A percentile compares a stretch with the other conserved stretches of the same genome.
phyloP scores from a whole-genome alignment of 768 basidiomycete genomes.

The Lepiota brunneoincarnata region DNA sequence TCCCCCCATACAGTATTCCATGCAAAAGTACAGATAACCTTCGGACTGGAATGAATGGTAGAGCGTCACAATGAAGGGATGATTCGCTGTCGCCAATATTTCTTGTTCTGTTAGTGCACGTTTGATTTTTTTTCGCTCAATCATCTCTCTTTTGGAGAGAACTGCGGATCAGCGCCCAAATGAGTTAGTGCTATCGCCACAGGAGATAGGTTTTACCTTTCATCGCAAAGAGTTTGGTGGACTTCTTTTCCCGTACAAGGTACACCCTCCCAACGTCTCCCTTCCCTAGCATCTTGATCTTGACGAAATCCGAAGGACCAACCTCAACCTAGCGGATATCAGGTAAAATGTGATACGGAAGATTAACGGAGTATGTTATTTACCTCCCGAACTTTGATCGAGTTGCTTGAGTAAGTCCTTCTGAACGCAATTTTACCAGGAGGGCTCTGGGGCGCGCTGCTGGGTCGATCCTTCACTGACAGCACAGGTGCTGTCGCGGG shows the following conservation, averaged over 20 bases:
- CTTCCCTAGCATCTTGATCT: constrained; percentile 97
- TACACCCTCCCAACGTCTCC: constrained; percentile 99
- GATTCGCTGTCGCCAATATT: constrained; percentile 97
- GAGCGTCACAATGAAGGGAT: constrained; percentile 98
- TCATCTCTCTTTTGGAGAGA: constrained; percentile 99
- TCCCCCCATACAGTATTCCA: constrained; percentile 99
- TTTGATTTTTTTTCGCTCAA: constrained; percentile 99
- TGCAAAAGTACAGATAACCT: constrained; percentile 97
- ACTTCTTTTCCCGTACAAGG: constrained; percentile 97
- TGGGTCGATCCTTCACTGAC: constrained; percentile 38
- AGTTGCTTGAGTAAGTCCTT: constrained; percentile 95
- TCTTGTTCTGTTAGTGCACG: constrained; percentile 98
- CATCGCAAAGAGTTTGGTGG: constrained; percentile 95
- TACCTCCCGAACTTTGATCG: constrained; percentile 91
- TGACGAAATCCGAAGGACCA: constrained; percentile 89
- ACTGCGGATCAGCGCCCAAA: constrained; percentile 54
- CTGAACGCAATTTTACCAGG: constrained; percentile 76
- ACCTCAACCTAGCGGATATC: constrained; percentile 75
- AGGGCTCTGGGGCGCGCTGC: constrained; percentile 33
- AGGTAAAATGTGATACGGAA: constrained; percentile 15
- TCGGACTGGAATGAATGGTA: constrained; percentile 99
- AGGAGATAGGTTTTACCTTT: constrained; percentile 69
- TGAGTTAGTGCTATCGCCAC: constrained; percentile 34
- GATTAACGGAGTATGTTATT: constrained; percentile 13
- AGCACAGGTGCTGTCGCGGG: constrained; percentile 33